Evolutionary conservation across 305 asterid species (phyloP).

Genomic region (Lippia alba): DNA sequence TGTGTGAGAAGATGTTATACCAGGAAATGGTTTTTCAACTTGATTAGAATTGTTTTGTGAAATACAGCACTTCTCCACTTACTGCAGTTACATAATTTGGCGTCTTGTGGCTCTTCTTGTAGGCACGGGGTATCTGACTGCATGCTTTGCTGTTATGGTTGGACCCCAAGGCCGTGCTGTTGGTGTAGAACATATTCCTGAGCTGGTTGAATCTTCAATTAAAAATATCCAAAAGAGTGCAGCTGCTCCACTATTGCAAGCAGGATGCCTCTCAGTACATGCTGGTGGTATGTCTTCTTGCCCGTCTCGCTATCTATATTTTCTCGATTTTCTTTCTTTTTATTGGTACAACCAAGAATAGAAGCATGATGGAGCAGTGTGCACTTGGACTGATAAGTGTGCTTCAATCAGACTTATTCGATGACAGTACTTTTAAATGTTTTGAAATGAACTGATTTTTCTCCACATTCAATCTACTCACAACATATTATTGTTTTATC

Average conservation of each 20-base stretch:
- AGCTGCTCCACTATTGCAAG: slow-evolving; percentile 74
- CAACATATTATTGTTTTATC: too few relatives aligned
- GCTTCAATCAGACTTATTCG: too few relatives aligned
- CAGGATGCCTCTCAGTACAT: slow-evolving; percentile 73
- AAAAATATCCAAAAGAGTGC: slow-evolving; percentile 72
- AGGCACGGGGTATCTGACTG: slow-evolving; percentile 97
- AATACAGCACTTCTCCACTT: slow-evolving; percentile 14
- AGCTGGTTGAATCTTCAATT: slow-evolving; percentile 73
- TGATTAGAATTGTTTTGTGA: slow-evolving; percentile 5
- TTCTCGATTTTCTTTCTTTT: too few relatives aligned
- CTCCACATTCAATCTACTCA: too few relatives aligned
- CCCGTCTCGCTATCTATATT: neutral
- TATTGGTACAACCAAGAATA: too few relatives aligned
- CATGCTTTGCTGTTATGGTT: slow-evolving; percentile 93
- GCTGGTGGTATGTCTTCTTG: slow-evolving; percentile 67
- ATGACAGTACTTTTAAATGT: too few relatives aligned
- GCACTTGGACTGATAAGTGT: too few relatives aligned
- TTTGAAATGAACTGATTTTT: too few relatives aligned
- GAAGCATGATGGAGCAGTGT: too few relatives aligned
- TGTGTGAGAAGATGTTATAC: neutral
- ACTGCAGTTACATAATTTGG: slow-evolving; percentile 27
- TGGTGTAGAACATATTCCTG: slow-evolving; percentile 97
- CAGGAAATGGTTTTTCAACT: neutral
- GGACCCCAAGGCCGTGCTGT: slow-evolving; percentile 86
- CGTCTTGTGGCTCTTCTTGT: slow-evolving; percentile 32